Evolutionary conservation across 257 asterid species (phyloP), one percentile per base, ranked within the genome.

Genomic region (Scutellaria minor): DNA sequence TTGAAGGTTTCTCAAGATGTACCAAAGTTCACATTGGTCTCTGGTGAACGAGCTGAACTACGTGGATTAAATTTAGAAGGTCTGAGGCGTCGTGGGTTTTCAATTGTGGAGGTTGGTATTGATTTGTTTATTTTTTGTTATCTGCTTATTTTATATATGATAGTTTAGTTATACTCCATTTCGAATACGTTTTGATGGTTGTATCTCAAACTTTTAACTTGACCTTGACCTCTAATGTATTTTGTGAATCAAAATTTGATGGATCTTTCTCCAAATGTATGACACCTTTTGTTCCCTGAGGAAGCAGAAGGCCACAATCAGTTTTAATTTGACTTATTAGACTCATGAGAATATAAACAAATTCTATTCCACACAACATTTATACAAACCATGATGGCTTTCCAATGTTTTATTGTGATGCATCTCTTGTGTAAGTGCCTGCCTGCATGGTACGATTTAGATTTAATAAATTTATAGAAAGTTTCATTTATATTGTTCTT

Each of bases 61-160:
- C 97, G 95, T 66, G 97, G 97, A 54, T 70, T 94, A 74, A 94
- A 94, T 80, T 83, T 86, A 12, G 97, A 94, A 91, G 99, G 99
- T 71, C 81, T 94, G 47, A 85, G 88, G 54, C 97, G 99, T n/a
- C 78, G 73, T 68, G 97, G 95, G 58, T 94, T 94, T 80, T 84
- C 99, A 1, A 72, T 22, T 51, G 22, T n/a, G 45, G 96, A 94
- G 97, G 99, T 94, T 64, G 51, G 80, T 81, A 77, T 66, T 73
- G 62, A 35, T 56, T 42, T 51, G 64, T 40, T 46, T 72, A 41
- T 14, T 66, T 56, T 64, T 57, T 57, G 31, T 44, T 7, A 22
- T 55, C 10, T 40, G 2, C 18, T 14, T 22, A 60, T 64, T 59
- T 39, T 6, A 57, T 39, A 12, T 42, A 1, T 24, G 15, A 9